Evolutionary conservation across 495 filamentous ascomycete genomes (phyloP).

Genomic region (Hypoxylon perforatum): DNA sequence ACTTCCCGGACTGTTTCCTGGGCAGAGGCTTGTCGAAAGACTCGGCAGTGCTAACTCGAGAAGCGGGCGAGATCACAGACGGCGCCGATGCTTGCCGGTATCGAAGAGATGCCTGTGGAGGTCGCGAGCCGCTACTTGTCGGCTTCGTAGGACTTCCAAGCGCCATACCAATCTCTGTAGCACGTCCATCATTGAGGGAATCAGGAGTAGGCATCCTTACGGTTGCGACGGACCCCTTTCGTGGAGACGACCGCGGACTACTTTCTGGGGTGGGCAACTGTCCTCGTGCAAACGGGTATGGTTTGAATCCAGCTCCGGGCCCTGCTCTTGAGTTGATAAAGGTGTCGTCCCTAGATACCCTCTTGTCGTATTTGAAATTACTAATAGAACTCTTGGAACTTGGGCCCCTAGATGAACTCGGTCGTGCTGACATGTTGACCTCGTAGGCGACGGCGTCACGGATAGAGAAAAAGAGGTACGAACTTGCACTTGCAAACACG

Average conservation of each 20-base stretch:
- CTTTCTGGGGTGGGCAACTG: constrained; percentile 57
- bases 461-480: constrained; percentile 53
- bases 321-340: constrained; percentile 45
- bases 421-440: constrained; percentile 52
- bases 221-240: constrained; percentile 37
- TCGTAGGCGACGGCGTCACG: constrained; percentile 46
- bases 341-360: constrained; percentile 62
- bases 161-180: constrained; percentile 67
- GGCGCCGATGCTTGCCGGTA: constrained; percentile 28
- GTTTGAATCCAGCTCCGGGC: constrained; percentile 38
- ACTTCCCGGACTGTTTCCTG: constrained; percentile 59
- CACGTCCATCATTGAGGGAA: constrained; percentile 46
- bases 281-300: constrained; percentile 48
- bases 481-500: constrained; percentile 40
- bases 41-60: constrained; percentile 39
- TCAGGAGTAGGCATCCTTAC: constrained; percentile 53
- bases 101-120: constrained; percentile 25
- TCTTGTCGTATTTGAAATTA: constrained; percentile 49
- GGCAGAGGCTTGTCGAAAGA: constrained; percentile 53
- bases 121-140: constrained; percentile 19
- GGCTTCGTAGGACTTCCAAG: constrained; percentile 63
- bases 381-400: constrained; percentile 34
- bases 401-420: constrained; percentile 52
- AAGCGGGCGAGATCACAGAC: constrained; percentile 34
- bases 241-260: constrained; percentile 45